Conservation (phyloP, 495 filamentous ascomycete genomes). For the Daldinia caldariorum region DNA sequence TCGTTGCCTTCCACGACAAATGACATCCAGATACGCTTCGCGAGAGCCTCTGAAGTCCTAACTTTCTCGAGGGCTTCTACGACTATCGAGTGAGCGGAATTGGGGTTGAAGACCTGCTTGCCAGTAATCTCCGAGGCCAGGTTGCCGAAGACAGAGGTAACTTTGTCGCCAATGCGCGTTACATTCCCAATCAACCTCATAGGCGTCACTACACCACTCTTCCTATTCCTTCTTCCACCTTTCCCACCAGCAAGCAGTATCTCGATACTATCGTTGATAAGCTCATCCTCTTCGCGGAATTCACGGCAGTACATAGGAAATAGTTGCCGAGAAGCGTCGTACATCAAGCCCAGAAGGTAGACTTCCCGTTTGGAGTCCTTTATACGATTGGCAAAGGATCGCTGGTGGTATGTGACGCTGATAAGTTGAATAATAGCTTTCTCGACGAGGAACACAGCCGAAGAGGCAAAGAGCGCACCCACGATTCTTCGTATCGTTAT, state of each 20-base stretch:
- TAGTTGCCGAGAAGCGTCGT: conserved; percentile 84
- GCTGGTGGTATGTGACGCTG: conserved; percentile 92
- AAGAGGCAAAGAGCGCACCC: conserved; percentile 77
- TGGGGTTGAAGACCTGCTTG: conserved; percentile 92
- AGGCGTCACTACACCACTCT: conserved; percentile 73
- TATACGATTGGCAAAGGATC: conserved; percentile 89
- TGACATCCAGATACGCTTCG: conserved; percentile 95
- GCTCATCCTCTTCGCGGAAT: conserved; percentile 89
- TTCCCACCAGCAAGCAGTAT: conserved; percentile 58
- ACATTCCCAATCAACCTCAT: conserved; percentile 81
- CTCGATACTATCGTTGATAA: conserved; percentile 83
- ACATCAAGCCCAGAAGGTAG: conserved; percentile 79
- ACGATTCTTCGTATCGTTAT: conserved; percentile 74
- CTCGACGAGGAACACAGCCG: conserved; percentile 79
- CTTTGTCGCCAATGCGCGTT: conserved; percentile 85
- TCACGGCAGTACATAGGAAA: conserved; percentile 93
- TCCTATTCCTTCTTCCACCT: conserved; percentile 50
- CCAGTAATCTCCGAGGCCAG: conserved; percentile 93
- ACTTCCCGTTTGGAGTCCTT: conserved; percentile 88
- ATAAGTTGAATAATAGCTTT: conserved; percentile 90
- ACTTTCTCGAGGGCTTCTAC: conserved; percentile 87
- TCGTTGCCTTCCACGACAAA: conserved; percentile 92
- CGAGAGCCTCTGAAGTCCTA: conserved; percentile 84
- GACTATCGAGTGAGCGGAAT: conserved; percentile 86
- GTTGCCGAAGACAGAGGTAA: conserved; percentile 92